A percentile compares a stretch with the other conserved stretches of the same genome.
Evolutionary conservation across 495 filamentous ascomycete species (phyloP).

Genomic region (Hyphodiscus hymeniophilus): DNA sequence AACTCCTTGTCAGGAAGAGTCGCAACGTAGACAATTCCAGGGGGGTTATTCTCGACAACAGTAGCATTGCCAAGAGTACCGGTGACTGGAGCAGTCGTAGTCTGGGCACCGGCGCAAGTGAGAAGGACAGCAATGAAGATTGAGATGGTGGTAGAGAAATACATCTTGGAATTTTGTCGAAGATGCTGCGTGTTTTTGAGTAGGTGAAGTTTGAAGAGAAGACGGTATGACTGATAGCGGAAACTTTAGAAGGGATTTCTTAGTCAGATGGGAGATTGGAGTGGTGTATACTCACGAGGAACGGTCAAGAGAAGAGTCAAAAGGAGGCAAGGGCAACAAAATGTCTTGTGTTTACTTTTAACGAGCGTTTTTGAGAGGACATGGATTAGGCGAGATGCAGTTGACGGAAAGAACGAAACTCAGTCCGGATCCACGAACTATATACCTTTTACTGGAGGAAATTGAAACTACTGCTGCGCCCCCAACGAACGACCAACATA

Average conservation of each 20-base stretch:
- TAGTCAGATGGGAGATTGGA: too few species aligned
- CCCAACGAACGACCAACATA: too few species aligned
- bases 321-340: too few species aligned
- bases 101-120: slow-evolving; percentile 33
- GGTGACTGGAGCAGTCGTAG: slow-evolving; percentile 27
- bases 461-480: too few species aligned
- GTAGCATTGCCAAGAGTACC: slow-evolving; percentile 44
- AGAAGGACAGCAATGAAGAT: slow-evolving; percentile 31
- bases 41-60: slow-evolving; percentile 53
- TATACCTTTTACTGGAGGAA: too few species aligned
- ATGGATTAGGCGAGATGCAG: too few species aligned
- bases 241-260: background rate
- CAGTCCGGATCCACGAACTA: too few species aligned
- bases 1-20: slow-evolving; percentile 45
- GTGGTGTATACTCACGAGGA: background rate
- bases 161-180: slow-evolving; percentile 30
- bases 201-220: slow-evolving; percentile 8
- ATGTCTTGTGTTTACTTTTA: too few species aligned
- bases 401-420: too few species aligned
- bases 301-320: too few species aligned
- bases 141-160: slow-evolving; percentile 27
- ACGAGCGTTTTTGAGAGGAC: too few species aligned
- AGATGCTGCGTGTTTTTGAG: background rate
- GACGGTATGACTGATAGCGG: background rate
- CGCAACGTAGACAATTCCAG: slow-evolving; percentile 49